Evolutionary conservation across 208 protist genomes (phyloP).

Genomic region (Acanthamoeba healyi): DNA sequence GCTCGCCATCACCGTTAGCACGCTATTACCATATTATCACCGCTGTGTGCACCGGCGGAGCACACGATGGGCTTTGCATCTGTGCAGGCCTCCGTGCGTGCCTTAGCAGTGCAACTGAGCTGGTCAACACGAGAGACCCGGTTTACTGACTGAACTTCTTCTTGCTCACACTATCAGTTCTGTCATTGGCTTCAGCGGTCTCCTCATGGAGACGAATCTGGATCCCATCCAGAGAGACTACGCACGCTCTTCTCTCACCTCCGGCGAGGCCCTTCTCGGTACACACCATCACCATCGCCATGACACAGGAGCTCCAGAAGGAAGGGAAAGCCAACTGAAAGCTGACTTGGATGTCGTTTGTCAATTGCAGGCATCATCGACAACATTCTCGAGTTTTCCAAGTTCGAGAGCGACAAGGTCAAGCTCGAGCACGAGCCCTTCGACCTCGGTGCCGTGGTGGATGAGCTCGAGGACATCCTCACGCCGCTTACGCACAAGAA

Average conservation of each 20-base stretch:
- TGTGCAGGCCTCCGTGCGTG: no score
- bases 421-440: constrained; percentile 37
- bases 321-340: no score
- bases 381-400: constrained; percentile 66
- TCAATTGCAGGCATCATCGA: constrained; percentile 35
- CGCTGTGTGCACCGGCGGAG: no score
- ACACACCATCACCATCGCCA: no score
- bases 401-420: constrained; percentile 65
- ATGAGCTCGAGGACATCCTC: constrained; percentile 33
- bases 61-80: no score
- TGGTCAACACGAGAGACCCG: no score
- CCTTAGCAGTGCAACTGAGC: no score
- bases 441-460: constrained; percentile 18
- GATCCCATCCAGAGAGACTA: constrained; percentile 20
- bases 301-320: no score
- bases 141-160: no score
- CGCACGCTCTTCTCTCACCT: constrained; percentile 3
- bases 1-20: no score
- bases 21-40: no score
- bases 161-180: not conserved
- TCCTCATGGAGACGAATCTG: constrained; percentile 53
- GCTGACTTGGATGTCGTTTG: not conserved
- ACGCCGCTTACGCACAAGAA: constrained; percentile 41
- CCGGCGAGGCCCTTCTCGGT: constrained; percentile 50
- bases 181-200: constrained; percentile 29